Evolutionary conservation across 2,329 filamentous ascomycete species (phyloP), one percentile per base, ranked within the genome.

Genomic region (Diaporthe vaccinii): DNA sequence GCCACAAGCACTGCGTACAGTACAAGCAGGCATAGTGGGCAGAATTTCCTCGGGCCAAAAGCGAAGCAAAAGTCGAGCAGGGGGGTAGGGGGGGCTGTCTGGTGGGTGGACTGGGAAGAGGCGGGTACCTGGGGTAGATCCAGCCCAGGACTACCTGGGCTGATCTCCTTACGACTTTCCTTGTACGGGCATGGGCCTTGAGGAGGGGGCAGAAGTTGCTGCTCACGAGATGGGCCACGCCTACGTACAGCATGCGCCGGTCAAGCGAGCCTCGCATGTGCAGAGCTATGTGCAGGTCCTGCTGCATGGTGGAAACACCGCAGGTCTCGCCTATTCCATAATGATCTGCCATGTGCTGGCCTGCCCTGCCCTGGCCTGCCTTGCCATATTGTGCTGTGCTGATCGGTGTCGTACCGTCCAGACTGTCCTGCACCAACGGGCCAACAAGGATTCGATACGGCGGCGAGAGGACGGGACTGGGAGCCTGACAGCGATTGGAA

Each of bases 121-220:
- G 55, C 65, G 65, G 46, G 71, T 55, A 73, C 71, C 71, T 73
- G 58, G 71, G 72, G 51, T 46, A 58, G 67, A 41, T 67, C 65
- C 68, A 72, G 72, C 75, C 73, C 49, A 61, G 72, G 67, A 74
- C 46, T 67, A 65, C 71, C 62, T 76, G 73, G 49, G 39, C 65
- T 58, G 65, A 55, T 46, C 71, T 61, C 62, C 41, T 74, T 67
- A 59, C 46, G 46, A 65, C 57, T 65, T 36, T 59, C 58, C 36
- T 36, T 51, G 58, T 69, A 69, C 7, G 41, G 57, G 53, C n/a
- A 62, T 31, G 15, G 65, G 25, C 65, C 17, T 31, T 6, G 49
- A 55, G 65, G 65, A 69, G 70, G 70, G 59, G 46, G 71, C 71
- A 73, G 46, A 14, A 49, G 58, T 67, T 62, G 68, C 61, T 73